Base-by-base conservation (phyloP, 1,139 yeast species). In the Trichomonascaceae sp. region DNA sequence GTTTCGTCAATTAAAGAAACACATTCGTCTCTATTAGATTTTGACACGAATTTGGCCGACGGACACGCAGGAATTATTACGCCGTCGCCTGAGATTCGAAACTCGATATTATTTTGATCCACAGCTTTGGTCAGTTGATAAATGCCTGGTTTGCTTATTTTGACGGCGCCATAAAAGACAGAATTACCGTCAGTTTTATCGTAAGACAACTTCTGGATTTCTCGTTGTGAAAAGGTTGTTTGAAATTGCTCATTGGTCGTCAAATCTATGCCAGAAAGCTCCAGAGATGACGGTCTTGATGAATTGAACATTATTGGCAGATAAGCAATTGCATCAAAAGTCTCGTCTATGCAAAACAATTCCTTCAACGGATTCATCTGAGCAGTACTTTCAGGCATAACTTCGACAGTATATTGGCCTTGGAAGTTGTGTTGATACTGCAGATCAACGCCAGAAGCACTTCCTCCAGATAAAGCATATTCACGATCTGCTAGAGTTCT, bases 321-420 rank as follows among this genome's bases (percentile, higher is more conserved):
- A 4, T 65, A 59, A 38, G 61, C 61, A n/a, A 63, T 60, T 36
- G 65, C 60, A 19, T 62, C 61, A 12, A 66, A 66, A 9, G 71
- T 70, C 49, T 71, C 59, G 49, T 82, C 82, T 49, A 89, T 67
- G 69, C 98, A 91, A 56, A 77, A 78, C 13, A 81, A 77, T 44
- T 79, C 80, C 48, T 78, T 80, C 60, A 83, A 81, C 1, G 97
- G 97, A 60, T 91, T 89, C 65, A 95, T 74, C 62, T 78, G 75
- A 1, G 95, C 96, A 0, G 95, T 85, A 45, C 96, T 87, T 66
- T 93, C 98, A 0, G 99, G 99, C 45, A 95, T 74, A 61, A 87
- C 87, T 62, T 91, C 87, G 60, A 93, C 85, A 1, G 93, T 87
- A 64, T 87, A 87, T 55, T 82, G 82, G 50, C 98, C 99, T 66